phyloP scores from a whole-genome alignment of 179 eudicot genomes.

The Silene noctiflora region DNA sequence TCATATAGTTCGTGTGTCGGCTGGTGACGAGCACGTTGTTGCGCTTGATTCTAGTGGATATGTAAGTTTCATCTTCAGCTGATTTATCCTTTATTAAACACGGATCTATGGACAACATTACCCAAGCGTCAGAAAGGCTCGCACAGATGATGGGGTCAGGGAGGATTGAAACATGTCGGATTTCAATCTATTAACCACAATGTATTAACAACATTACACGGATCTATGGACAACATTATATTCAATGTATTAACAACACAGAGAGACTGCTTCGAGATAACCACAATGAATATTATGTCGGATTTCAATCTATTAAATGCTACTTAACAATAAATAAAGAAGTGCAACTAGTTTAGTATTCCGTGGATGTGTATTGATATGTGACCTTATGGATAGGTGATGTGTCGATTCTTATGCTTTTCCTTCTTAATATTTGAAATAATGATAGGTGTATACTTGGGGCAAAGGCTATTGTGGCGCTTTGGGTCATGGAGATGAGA shows the following conservation, averaged over 20 bases:
- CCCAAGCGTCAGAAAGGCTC: too few species aligned
- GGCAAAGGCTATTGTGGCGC: conserved; percentile 99
- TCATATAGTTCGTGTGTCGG: conserved; percentile 81
- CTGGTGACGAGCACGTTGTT: conserved; percentile 96
- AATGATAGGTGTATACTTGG: conserved; percentile 84
- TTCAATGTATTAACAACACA: too few species aligned
- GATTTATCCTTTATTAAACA: conserved; percentile 9
- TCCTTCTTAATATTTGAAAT: conserved; percentile 4
- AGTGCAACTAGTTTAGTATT: neutral
- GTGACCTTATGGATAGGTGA: neutral
- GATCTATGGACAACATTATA: too few species aligned
- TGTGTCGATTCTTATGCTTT: conserved; percentile 17
- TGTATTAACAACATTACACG: too few species aligned
- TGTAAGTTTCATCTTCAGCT: conserved; percentile 37
- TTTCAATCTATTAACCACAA: too few species aligned
- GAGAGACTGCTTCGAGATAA: too few species aligned
- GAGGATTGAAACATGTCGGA: too few species aligned
- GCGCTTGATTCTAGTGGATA: conserved; percentile 92
- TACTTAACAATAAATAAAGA: neutral
- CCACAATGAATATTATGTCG: too few species aligned
- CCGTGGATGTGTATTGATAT: neutral
- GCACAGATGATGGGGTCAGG: too few species aligned
- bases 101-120: neutral
- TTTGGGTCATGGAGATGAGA: conserved; percentile 92
- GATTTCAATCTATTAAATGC: too few species aligned